These are phyloP conservation scores for Sporothrix euskadiensis DNA, from an alignment of 2,329 filamentous ascomycete genomes.

Conservation along the genomic window DNA sequence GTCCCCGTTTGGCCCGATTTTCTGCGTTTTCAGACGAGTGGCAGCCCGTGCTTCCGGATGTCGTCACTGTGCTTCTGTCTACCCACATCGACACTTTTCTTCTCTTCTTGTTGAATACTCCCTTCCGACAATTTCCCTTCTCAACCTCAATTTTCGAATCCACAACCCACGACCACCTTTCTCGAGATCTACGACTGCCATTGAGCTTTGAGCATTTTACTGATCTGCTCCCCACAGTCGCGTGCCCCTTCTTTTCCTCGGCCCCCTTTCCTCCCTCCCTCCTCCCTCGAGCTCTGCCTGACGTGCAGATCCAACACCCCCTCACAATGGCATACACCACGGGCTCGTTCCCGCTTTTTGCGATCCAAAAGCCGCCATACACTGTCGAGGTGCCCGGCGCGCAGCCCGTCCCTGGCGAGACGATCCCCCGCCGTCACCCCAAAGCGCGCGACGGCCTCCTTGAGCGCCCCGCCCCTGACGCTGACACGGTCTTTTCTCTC, in stretches of 20 bases:
- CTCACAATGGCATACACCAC: slow-evolving; percentile 26
- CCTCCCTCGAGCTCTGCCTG: background rate
- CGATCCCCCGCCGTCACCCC: slow-evolving; percentile 75
- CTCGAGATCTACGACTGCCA: background rate
- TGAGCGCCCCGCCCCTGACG: slow-evolving; percentile 64
- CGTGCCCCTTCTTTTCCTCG: background rate
- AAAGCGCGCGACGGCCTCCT: slow-evolving; percentile 70
- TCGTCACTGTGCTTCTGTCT: background rate
- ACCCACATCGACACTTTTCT: background rate
- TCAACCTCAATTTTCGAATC: background rate
- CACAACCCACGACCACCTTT: background rate
- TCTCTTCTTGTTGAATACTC: background rate
- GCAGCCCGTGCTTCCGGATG: slow-evolving; percentile 11
- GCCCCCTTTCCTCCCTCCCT: background rate
- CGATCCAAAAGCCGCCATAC: slow-evolving; percentile 70
- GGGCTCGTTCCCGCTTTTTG: slow-evolving; percentile 55
- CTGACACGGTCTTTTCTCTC: slow-evolving; percentile 78
- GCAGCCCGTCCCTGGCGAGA: slow-evolving; percentile 74
- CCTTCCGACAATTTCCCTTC: background rate
- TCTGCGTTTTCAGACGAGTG: background rate
- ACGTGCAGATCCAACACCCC: background rate
- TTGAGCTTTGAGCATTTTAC: background rate
- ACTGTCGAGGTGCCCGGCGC: slow-evolving; percentile 70
- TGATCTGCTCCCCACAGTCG: background rate
- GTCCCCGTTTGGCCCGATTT: background rate